A percentile compares a stretch with the other conserved stretches of the same genome.
Evolutionary conservation across 2,329 filamentous ascomycete genomes (phyloP).

Genomic region (Dactylella cylindrospora): DNA sequence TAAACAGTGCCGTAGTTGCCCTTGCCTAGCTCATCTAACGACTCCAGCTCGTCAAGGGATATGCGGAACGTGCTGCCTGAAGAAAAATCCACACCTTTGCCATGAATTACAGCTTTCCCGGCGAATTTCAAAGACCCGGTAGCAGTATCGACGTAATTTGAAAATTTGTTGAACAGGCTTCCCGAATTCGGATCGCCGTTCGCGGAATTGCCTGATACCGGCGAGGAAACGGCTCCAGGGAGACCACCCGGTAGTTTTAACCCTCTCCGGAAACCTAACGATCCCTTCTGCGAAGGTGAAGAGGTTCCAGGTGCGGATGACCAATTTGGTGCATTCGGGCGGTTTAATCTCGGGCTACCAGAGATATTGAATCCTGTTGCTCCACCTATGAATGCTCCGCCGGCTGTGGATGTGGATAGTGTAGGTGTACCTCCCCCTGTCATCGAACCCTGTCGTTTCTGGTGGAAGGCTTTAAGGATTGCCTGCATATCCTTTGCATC

Average conservation of each 20-base stretch:
- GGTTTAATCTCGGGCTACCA: conserved; percentile 55
- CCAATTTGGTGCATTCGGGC: conserved; percentile 52
- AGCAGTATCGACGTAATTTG: conserved; percentile 85
- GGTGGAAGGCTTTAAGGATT: conserved; percentile 69
- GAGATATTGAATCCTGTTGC: conserved; percentile 54
- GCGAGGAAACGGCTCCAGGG: conserved; percentile 42
- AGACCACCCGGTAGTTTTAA: conserved; percentile 53
- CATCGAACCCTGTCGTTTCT: conserved; percentile 64
- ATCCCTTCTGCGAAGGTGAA: conserved; percentile 51
- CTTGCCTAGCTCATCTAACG: conserved; percentile 88
- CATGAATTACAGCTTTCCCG: conserved; percentile 85
- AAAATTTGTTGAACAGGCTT: conserved; percentile 66
- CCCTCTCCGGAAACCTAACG: conserved; percentile 55
- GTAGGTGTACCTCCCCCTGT: conserved; percentile 51
- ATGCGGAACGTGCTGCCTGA: conserved; percentile 89
- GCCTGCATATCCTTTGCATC: conserved; percentile 64
- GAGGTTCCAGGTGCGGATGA: conserved; percentile 57
- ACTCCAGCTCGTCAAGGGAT: conserved; percentile 92
- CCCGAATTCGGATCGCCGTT: conserved; percentile 47
- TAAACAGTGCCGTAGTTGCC: conserved; percentile 98
- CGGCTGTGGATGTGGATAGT: conserved; percentile 48
- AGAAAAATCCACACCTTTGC: conserved; percentile 86
- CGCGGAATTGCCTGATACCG: conserved; percentile 40
- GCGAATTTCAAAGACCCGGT: conserved; percentile 90
- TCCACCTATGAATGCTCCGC: conserved; percentile 50